These are phyloP conservation scores for Coemansia sp. DNA, from an alignment of 192 early-diverging fungal genomes.

Conservation along the genomic window DNA sequence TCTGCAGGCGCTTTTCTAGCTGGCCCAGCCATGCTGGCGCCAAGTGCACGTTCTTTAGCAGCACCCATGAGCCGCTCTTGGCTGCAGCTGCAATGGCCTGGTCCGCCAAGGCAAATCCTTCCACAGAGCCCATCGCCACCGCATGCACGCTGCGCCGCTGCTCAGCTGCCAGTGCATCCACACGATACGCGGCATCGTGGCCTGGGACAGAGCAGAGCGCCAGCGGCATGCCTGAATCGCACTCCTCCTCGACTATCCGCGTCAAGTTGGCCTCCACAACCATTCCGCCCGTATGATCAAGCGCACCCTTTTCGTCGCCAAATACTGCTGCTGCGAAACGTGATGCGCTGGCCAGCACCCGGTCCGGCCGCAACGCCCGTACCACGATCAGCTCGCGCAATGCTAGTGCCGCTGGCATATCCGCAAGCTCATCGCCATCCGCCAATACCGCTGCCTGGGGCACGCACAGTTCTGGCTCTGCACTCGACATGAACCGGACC, in stretches of 20 bases:
- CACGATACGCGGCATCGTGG: slow-evolving; percentile 92
- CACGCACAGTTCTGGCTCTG: slow-evolving; percentile 32
- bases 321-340: slow-evolving; percentile 68
- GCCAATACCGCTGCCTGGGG: slow-evolving; percentile 21
- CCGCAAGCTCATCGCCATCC: slow-evolving; percentile 10
- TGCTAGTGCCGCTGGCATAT: slow-evolving; percentile 47
- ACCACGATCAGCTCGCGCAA: slow-evolving; percentile 79
- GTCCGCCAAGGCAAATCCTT: slow-evolving; percentile 89
- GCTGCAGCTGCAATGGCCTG: slow-evolving; percentile 79
- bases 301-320: slow-evolving; percentile 8
- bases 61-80: slow-evolving; percentile 89
- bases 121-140: slow-evolving; percentile 97
- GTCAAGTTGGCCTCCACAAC: slow-evolving; percentile 68
- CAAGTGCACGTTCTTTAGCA: slow-evolving; percentile 99
- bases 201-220: slow-evolving; percentile 91
- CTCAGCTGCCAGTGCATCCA: slow-evolving; percentile 84
- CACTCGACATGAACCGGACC: slow-evolving; percentile 15
- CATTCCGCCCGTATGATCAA: slow-evolving; percentile 15
- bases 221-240: slow-evolving; percentile 71
- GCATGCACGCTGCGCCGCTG: slow-evolving; percentile 61
- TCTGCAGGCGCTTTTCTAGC: slow-evolving; percentile 92
- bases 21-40: slow-evolving; percentile 89
- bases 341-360: slow-evolving; percentile 69
- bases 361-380: slow-evolving; percentile 86
- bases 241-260: slow-evolving; percentile 69